A percentile compares a stretch with the other conserved stretches of the same genome.
These are phyloP conservation scores for Exophiala spinifera DNA, from an alignment of 2,329 filamentous ascomycete species.

Conservation along the genomic window DNA sequence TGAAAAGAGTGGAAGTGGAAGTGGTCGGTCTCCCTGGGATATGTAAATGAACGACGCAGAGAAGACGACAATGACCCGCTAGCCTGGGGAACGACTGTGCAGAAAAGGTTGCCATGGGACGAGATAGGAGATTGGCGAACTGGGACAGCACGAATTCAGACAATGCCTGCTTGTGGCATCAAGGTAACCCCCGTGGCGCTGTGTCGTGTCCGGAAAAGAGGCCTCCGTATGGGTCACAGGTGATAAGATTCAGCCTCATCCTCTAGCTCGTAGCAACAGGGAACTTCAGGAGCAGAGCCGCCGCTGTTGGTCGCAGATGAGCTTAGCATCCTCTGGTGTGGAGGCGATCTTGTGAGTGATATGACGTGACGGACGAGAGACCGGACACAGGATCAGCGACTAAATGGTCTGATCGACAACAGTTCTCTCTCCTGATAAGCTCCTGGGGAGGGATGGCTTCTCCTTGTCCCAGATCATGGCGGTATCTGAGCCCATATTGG, in stretches of 20 bases:
- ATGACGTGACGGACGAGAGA: conserved; percentile 7
- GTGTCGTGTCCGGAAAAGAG: neutral
- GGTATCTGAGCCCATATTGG: conserved; percentile 8
- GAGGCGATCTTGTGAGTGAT: neutral
- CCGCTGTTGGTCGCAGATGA: conserved; percentile 11
- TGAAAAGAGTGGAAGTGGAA: conserved; percentile 15
- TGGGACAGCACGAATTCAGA: neutral
- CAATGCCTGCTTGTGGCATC: neutral
- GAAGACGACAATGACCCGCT: neutral
- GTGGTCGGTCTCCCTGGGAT: conserved; percentile 12
- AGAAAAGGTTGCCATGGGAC: neutral
- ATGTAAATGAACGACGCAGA: conserved; percentile 11
- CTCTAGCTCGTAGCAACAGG: neutral
- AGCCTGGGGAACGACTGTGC: neutral
- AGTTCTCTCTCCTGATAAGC: neutral
- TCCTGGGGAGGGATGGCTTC: neutral
- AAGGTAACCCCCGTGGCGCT: neutral
- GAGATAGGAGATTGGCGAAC: neutral
- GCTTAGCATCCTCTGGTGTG: conserved; percentile 10
- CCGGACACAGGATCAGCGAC: neutral
- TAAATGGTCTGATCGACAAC: conserved; percentile 8
- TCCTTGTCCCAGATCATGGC: conserved; percentile 15
- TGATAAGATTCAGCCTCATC: neutral
- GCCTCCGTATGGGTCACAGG: neutral
- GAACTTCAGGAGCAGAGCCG: neutral